phyloP scores from a whole-genome alignment of 2,329 filamentous ascomycete genomes.

The Neopestalotiopsis rosae region DNA sequence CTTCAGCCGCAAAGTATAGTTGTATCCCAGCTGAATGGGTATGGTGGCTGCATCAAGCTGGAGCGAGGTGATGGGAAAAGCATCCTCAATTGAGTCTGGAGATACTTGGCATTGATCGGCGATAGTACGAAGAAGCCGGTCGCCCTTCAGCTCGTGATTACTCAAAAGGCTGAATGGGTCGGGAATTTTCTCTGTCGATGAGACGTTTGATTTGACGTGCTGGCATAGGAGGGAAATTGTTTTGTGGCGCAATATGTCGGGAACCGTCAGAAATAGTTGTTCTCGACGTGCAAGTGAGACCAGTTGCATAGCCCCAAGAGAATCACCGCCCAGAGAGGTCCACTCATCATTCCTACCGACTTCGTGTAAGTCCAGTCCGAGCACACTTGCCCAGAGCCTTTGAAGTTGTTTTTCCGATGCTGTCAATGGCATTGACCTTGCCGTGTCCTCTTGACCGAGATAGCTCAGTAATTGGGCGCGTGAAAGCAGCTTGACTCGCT shows the following conservation, averaged over 20 bases:
- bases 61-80: slow-evolving; percentile 1
- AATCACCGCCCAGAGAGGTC: neutral
- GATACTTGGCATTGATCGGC: neutral
- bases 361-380: neutral
- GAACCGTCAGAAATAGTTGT: neutral
- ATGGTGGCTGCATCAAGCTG: neutral
- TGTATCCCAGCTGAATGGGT: neutral
- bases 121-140: neutral
- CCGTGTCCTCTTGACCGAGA: neutral
- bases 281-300: neutral
- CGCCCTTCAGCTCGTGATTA: neutral
- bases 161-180: neutral
- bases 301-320: neutral
- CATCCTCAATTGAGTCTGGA: neutral
- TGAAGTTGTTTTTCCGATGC: neutral
- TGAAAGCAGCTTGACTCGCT: neutral
- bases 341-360: neutral
- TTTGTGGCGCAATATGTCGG: neutral
- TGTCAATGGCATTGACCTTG: neutral
- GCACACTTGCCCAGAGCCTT: neutral
- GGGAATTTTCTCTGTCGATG: neutral
- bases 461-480: neutral
- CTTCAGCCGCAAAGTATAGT: neutral
- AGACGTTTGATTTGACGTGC: neutral
- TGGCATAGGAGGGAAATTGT: neutral